phyloP scores from a whole-genome alignment of 164 flowering plant genomes.

The Houttuynia cordata region DNA sequence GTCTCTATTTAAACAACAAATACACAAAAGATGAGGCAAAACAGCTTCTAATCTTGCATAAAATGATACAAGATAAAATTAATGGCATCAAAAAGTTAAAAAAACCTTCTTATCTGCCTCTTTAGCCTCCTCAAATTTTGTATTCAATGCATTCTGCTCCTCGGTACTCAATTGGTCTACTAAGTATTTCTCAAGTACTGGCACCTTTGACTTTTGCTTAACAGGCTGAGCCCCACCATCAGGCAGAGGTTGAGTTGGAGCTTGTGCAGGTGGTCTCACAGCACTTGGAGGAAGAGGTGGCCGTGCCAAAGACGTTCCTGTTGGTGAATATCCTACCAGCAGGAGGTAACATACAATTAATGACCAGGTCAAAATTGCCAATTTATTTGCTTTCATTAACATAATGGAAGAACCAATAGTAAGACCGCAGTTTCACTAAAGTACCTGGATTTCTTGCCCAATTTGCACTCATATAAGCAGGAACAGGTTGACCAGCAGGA shows the following conservation, averaged over 20 bases:
- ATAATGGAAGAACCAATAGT: background rate
- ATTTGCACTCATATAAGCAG: constrained; percentile 40
- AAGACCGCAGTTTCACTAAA: background rate
- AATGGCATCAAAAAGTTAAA: background rate
- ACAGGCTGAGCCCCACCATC: constrained; percentile 27
- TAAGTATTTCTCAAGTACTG: constrained; percentile 71
- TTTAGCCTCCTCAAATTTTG: constrained; percentile 69
- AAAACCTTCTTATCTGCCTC: constrained; percentile 73
- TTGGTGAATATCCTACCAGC: constrained; percentile 47
- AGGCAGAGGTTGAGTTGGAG: constrained; percentile 19
- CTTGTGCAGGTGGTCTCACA: constrained; percentile 43
- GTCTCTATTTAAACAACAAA: background rate
- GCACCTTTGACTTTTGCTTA: constrained; percentile 67
- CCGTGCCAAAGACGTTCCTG: constrained; percentile 35
- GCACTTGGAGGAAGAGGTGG: constrained; percentile 27
- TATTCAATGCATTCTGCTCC: constrained; percentile 64
- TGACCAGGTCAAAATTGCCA: background rate
- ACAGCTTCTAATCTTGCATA: background rate
- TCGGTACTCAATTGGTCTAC: constrained; percentile 77
- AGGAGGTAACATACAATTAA: background rate
- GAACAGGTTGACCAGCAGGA: constrained; percentile 40
- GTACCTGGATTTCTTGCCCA: constrained; percentile 63
- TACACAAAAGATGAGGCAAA: background rate
- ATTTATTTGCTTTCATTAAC: background rate
- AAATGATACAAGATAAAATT: too few relatives aligned